Conservation (phyloP, 2,329 filamentous ascomycete genomes). For the Emmonsiellopsis sp. region DNA sequence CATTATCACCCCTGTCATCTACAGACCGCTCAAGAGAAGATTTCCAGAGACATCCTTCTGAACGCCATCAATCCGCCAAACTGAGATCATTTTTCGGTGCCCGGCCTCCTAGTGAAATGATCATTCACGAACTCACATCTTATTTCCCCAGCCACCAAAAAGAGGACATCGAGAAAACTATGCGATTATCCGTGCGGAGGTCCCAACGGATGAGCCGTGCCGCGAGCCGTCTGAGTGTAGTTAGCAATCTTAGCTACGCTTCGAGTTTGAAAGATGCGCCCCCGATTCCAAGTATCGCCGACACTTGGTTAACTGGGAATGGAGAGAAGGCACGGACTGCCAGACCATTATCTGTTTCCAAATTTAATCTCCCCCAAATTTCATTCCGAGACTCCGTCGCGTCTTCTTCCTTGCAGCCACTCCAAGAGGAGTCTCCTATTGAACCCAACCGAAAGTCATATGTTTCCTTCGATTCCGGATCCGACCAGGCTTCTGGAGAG, state of each 20-base stretch:
- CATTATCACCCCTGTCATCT: constrained; percentile 62
- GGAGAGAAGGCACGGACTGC: constrained; percentile 40
- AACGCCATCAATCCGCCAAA: constrained; percentile 30
- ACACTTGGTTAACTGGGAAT: constrained; percentile 65
- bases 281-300: constrained; percentile 89
- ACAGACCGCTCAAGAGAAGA: constrained; percentile 36
- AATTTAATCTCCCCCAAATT: constrained; percentile 49
- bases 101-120: constrained; percentile 90
- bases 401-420: constrained; percentile 77
- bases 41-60: constrained; percentile 32
- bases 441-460: constrained; percentile 93
- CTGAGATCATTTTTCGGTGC: constrained; percentile 71
- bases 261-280: constrained; percentile 89
- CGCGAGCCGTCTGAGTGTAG: constrained; percentile 85
- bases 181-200: constrained; percentile 81
- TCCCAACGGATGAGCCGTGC: constrained; percentile 87
- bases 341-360: constrained; percentile 53
- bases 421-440: constrained; percentile 80
- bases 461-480: constrained; percentile 57
- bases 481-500: constrained; percentile 62
- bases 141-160: constrained; percentile 95
- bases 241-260: constrained; percentile 85
- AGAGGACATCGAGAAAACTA: constrained; percentile 91
- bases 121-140: constrained; percentile 88
- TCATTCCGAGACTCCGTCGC: constrained; percentile 79